Conservation (phyloP, 2,329 filamentous ascomycete species). For the Calonectria henricotiae region DNA sequence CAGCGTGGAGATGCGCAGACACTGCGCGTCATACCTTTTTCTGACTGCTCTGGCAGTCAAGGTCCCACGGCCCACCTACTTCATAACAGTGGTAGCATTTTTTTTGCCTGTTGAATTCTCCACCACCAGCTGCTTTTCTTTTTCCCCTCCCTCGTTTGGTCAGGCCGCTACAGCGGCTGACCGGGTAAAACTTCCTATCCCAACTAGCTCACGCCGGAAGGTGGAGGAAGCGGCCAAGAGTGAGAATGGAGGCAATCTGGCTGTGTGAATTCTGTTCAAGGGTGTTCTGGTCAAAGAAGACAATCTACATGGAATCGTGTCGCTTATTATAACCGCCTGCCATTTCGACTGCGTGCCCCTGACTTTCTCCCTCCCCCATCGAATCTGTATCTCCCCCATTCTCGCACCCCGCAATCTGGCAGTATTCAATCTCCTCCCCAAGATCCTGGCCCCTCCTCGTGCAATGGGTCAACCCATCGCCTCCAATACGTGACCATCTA, state of each 20-base stretch:
- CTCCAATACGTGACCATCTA: slow-evolving; percentile 1
- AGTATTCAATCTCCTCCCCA: slow-evolving; percentile 26
- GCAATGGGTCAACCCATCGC: neutral
- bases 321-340: slow-evolving; percentile 25
- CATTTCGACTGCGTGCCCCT: slow-evolving; percentile 14
- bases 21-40: neutral
- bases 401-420: slow-evolving; percentile 34
- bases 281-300: neutral
- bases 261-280: neutral
- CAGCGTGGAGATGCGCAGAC: slow-evolving; percentile 9
- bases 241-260: slow-evolving; percentile 4
- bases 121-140: neutral
- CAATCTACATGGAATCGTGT: neutral
- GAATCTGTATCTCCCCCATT: slow-evolving; percentile 28
- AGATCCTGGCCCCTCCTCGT: slow-evolving; percentile 21
- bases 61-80: slow-evolving; percentile 5
- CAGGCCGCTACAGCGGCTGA: neutral
- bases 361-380: slow-evolving; percentile 33
- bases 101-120: neutral
- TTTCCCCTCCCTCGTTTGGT: neutral
- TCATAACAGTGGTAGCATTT: neutral
- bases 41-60: neutral
- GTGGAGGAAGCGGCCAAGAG: neutral
- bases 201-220: neutral
- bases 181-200: neutral